phyloP scores from a whole-genome alignment of 225 moss, liverwort and hornwort species.

The Physcomitrellopsis africana region DNA sequence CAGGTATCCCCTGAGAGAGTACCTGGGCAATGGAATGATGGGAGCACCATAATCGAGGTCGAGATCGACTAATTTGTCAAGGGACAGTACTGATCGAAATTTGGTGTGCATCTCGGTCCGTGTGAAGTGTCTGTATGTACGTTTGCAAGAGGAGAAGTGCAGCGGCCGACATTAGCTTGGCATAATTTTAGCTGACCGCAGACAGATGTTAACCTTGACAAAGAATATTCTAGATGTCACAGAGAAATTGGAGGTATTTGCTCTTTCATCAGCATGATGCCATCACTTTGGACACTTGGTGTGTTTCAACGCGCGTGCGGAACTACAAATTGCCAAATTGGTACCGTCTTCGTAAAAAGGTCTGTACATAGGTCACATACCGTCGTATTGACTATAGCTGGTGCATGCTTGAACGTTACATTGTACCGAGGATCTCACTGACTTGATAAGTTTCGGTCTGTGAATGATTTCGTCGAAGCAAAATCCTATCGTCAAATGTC shows the following conservation, averaged over 20 bases:
- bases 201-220: slow-evolving; percentile 8
- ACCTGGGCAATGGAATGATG: slow-evolving; percentile 33
- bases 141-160: neutral
- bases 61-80: slow-evolving; percentile 24
- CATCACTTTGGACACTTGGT: neutral
- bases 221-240: slow-evolving; percentile 27
- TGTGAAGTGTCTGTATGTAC: slow-evolving; percentile 28
- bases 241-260: neutral
- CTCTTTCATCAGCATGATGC: slow-evolving; percentile 12
- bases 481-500: neutral
- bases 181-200: slow-evolving; percentile 5
- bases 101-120: slow-evolving; percentile 26
- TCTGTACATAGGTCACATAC: no score
- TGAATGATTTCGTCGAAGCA: slow-evolving; percentile 18
- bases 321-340: neutral
- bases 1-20: slow-evolving; percentile 25
- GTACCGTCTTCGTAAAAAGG: no score
- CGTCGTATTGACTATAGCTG: no score
- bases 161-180: slow-evolving; percentile 29
- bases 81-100: slow-evolving; percentile 25
- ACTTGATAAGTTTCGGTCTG: no score
- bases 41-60: slow-evolving; percentile 33
- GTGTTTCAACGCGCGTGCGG: neutral
- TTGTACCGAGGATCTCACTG: neutral
- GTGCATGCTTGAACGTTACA: neutral